phyloP scores from a whole-genome alignment of 257 asterid genomes.

The Salvia splendens region DNA sequence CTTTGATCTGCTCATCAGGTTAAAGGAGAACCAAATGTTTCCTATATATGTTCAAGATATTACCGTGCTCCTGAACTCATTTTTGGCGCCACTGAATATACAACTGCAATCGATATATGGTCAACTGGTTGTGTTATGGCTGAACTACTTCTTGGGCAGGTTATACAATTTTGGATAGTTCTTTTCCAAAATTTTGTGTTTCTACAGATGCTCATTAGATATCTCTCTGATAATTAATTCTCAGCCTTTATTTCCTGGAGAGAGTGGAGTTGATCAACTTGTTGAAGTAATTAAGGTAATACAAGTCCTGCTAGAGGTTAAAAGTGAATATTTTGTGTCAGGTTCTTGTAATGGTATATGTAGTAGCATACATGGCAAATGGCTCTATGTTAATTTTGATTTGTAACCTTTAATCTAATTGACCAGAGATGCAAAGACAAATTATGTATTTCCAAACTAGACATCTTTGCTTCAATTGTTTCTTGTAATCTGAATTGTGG shows the following conservation, averaged over 20 bases:
- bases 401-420: constrained; percentile 12
- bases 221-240: constrained; percentile 33
- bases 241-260: constrained; percentile 98
- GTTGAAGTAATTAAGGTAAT: constrained; percentile 93
- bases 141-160: constrained; percentile 96
- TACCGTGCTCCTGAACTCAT: constrained; percentile 99
- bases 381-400: constrained; percentile 11
- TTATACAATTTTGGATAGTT: constrained; percentile 31
- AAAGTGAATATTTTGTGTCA: constrained; percentile 8
- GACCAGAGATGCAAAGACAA: constrained; percentile 18
- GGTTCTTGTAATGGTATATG: constrained; percentile 21
- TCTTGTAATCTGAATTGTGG: constrained; percentile 32
- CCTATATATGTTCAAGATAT: constrained; percentile 94
- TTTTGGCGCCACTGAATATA: constrained; percentile 97
- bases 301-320: constrained; percentile 21
- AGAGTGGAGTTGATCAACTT: constrained; percentile 97
- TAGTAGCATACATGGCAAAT: constrained; percentile 6
- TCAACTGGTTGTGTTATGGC: constrained; percentile 99
- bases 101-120: constrained; percentile 97
- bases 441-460: constrained; percentile 4
- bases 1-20: constrained; percentile 56
- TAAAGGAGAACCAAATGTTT: constrained; percentile 95
- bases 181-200: constrained; percentile 22
- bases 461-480: not conserved
- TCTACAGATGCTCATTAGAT: constrained; percentile 29